Evolutionary conservation across 2,329 filamentous ascomycete genomes (phyloP), one percentile per base, ranked within the genome.

Genomic region (Colletotrichum sojae): DNA sequence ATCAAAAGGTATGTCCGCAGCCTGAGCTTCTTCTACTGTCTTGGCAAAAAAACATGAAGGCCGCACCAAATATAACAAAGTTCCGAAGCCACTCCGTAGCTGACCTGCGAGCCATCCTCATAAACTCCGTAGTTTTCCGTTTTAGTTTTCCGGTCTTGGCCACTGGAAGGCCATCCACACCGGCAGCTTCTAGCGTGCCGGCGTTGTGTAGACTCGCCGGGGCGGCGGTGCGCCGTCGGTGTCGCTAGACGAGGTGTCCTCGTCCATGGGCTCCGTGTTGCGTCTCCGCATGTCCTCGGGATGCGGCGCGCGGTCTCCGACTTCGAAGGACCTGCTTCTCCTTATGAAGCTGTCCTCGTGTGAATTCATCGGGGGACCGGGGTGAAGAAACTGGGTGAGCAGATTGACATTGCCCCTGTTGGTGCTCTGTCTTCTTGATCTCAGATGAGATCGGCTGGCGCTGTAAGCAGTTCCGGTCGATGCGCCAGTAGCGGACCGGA

Each of bases 351-450:
- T 67, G 1, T 70, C 62, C 16, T 79, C 76, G 78, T 16, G 78
- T 77, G 5, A 83, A 72, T 9, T 77, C 76, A 61, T 53, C 8
- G 58, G 58, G 0, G 85, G 85, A 0, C 85, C 85, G 0, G 84
- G 85, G 55, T 85, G 85, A 13, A 88, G 75, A 27, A 88, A 78
- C 56, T 83, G 80, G 5, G 82, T 77, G 27, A 87, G 74, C 5
- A 87, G 71, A 71, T 82, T 85, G 18, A 77, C 77, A 13, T 78
- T 78, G 4, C 75, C 75, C 46, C 74, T 70, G 25, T 75, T 74
- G 27, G 73, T 77, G 6, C 75, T 74, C 15, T 74, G 74, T 0
- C 77, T 77, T 54, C 78, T 75, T 8, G 66, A 69, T 18, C 62
- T 59, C 51, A 69, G 8, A n/a, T 69, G 51, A 25, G 66, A 69